Conservation (phyloP, 2,329 filamentous ascomycete species). For the Sodiomyces alkalinus region DNA sequence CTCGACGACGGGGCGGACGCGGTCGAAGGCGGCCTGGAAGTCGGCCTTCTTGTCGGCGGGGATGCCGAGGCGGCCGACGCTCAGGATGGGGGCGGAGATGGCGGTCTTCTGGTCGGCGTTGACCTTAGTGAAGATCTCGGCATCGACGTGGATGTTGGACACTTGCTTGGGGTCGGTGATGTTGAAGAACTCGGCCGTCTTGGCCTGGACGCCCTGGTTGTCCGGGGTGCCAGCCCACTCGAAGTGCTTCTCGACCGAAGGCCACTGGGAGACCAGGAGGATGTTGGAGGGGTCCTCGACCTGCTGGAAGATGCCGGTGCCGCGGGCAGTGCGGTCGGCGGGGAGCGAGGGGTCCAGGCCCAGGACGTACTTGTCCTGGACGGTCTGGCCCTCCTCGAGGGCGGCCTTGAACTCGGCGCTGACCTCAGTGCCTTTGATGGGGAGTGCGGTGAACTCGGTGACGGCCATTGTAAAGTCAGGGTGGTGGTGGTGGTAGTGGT, state of each 20-base stretch:
- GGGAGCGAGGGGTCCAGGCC: constrained; percentile 18
- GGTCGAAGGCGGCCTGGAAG: constrained; percentile 18
- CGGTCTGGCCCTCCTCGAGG: constrained; percentile 15
- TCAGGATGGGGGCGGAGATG: constrained; percentile 16
- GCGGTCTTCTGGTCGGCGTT: constrained; percentile 1
- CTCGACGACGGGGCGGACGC: constrained; percentile 16
- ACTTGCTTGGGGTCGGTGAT: constrained; percentile 15
- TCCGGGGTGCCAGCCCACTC: constrained; percentile 27
- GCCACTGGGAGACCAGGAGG: constrained; percentile 31
- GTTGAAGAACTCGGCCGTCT: constrained; percentile 17
- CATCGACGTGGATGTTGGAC: constrained; percentile 25
- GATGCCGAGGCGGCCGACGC: constrained; percentile 19
- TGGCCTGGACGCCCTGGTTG: constrained; percentile 20
- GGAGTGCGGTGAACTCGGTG: constrained; percentile 23
- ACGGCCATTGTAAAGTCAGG: too few species aligned
- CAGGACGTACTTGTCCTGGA: constrained; percentile 25
- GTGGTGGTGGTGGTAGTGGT: too few species aligned
- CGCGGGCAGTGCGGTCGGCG: constrained; percentile 18
- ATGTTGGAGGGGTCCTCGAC: constrained; percentile 19
- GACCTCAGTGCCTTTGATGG: constrained; percentile 14
- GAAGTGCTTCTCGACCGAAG: constrained; percentile 22
- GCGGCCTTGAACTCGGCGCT: constrained; percentile 16
- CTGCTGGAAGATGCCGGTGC: constrained; percentile 18
- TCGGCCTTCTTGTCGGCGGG: constrained; percentile 14
- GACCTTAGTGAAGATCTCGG: constrained; percentile 11